Percentiles rank a stretch among this genome's conserved stretches.
Evolutionary conservation across 2,329 filamentous ascomycete genomes (phyloP).

Genomic region (Magnaporthiopsis poae): DNA sequence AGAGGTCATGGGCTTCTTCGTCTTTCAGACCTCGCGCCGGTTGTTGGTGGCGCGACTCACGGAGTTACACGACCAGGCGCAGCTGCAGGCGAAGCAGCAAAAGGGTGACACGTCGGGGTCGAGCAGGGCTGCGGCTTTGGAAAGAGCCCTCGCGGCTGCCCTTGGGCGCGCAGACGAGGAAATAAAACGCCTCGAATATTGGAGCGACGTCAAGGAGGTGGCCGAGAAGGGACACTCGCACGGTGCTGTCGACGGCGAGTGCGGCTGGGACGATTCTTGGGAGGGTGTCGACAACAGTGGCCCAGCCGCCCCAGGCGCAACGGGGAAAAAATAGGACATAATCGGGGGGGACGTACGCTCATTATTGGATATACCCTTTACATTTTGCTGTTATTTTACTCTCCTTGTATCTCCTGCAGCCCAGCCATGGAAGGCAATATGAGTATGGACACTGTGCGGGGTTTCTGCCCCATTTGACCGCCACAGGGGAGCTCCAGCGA

Average conservation of each 20-base stretch:
- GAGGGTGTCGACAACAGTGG: constrained; percentile 46
- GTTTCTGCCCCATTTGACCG: constrained; percentile 1
- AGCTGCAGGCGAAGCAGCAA: constrained; percentile 35
- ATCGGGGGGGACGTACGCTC: not conserved
- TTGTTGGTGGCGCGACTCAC: constrained; percentile 64
- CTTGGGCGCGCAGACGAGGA: constrained; percentile 70
- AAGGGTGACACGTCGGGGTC: constrained; percentile 11
- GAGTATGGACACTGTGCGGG: constrained; percentile 1
- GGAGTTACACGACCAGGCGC: constrained; percentile 47
- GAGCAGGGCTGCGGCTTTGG: constrained; percentile 16
- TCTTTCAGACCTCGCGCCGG: constrained; percentile 80
- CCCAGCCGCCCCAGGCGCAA: constrained; percentile 26
- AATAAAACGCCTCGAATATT: constrained; percentile 72
- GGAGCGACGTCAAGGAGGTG: constrained; percentile 72
- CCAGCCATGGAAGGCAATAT: not conserved
- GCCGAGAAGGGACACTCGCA: constrained; percentile 41
- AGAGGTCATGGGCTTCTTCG: constrained; percentile 73
- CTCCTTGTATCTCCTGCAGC: not conserved
- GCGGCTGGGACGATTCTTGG: constrained; percentile 36
- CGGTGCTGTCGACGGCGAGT: constrained; percentile 31
- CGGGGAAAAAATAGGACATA: not conserved
- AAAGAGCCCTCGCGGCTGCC: constrained; percentile 57
- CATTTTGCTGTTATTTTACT: not conserved
- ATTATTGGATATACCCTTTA: not conserved
- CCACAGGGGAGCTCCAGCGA: not conserved